Percentiles rank a stretch among this genome's conserved stretches.
Evolutionary conservation across 1,284 basidiomycete species (phyloP).

Genomic region (Neolentinus lepideus): DNA sequence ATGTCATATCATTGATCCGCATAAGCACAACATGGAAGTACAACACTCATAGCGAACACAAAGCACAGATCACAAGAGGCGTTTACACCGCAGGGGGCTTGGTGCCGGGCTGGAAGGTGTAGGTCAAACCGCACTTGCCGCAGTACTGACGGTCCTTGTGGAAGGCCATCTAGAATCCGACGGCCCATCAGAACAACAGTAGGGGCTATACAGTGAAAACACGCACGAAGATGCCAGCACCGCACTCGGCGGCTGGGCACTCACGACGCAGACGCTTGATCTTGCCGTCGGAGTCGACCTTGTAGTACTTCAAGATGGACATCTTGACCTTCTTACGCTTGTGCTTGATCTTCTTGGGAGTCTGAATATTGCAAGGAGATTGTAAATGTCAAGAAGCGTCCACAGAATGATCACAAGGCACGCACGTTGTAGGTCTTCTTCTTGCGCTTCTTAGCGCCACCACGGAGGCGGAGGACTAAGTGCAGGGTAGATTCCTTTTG

Average conservation of each 20-base stretch:
- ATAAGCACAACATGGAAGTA: not conserved
- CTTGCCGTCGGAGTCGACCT: constrained; percentile 98
- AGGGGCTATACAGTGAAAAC: not conserved
- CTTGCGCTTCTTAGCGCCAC: constrained; percentile 99
- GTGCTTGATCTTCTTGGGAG: constrained; percentile 99
- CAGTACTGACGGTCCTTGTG: constrained; percentile 95
- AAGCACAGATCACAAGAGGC: constrained; percentile 1
- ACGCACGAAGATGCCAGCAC: constrained; percentile 91
- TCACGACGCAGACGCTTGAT: constrained; percentile 98
- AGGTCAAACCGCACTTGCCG: constrained; percentile 90
- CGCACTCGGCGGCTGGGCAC: constrained; percentile 87
- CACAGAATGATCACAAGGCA: constrained; percentile 4
- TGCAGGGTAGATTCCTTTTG: constrained; percentile 97
- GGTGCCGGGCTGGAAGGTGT: constrained; percentile 79
- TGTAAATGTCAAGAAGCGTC: not conserved
- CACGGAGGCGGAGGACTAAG: constrained; percentile 90
- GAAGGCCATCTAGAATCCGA: constrained; percentile 72
- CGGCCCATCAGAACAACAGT: not conserved
- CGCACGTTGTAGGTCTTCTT: constrained; percentile 96
- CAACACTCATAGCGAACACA: not conserved
- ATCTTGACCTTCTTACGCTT: constrained; percentile 99
- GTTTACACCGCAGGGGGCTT: constrained; percentile 46
- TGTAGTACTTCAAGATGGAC: constrained; percentile 99
- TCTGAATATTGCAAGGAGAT: constrained; percentile 44
- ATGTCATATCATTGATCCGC: not conserved